Base-by-base conservation (phyloP, 2,329 filamentous ascomycete genomes). In the Colletotrichum sp. region DNA sequence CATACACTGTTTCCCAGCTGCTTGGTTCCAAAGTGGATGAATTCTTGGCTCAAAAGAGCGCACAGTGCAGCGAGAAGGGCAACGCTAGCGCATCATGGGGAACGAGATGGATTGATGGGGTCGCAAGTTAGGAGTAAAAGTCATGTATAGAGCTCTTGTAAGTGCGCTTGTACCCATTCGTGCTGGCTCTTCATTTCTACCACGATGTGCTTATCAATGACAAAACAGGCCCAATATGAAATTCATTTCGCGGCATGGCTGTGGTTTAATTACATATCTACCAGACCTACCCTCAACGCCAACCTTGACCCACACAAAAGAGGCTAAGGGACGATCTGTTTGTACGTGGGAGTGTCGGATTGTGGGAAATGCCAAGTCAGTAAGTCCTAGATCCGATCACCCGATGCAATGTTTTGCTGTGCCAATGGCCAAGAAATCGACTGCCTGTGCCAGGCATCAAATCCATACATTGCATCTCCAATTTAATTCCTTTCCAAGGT, bases 11-110 rank as follows among this genome's bases (percentile, higher is more conserved):
- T 1, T 68, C 70, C 2, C 24, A 66, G 3, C 16, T 31, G 3
- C 13, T 73, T 5, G 71, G 61, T 6, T 29, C 27, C 6, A 63
- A 71, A 34, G 71, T 71, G 7, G 27, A 73, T 2, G 61, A 66
- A n/a, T 73, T 71, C 13, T 24, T 73, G 15, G 11, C 47, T 8
- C 31, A 31, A 21, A 66, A 63, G 21, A 70, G 67, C 27, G 27
- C 61, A 9, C 54, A 13, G 3, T 66, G 27, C 15, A 29, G 67
- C 3, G 38, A 8, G 0, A 47, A n/a, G 6, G 21, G 31, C 5
- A 11, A 15, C 3, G n/a, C n/a, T 6, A 9, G 29, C 11, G 29
- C 7, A 6, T 8, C 43, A 2, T 58, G 16, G 55, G 68, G 68
- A 7, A 66, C 62, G 3, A 36, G 21, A 27, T 73, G 68, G 68